A percentile compares a stretch with the other conserved stretches of the same genome.
Evolutionary conservation across 176 grass and related monocot species (phyloP).

Genomic region (Panicum miliaceum): DNA sequence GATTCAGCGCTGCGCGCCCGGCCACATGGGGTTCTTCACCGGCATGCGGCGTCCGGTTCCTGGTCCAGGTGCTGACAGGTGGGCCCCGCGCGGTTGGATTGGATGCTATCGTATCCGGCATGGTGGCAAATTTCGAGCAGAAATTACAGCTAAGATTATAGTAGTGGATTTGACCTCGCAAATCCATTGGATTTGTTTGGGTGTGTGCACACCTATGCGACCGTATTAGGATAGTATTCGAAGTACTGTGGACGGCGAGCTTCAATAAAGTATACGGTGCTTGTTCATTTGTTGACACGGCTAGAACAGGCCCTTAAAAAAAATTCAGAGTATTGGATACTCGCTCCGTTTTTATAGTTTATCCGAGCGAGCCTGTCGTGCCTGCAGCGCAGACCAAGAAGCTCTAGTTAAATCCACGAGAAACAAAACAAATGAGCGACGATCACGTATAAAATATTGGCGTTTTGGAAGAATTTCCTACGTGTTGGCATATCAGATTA

Average conservation of each 20-base stretch:
- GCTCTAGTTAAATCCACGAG: not conserved
- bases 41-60: not conserved
- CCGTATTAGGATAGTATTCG: conserved; percentile 1
- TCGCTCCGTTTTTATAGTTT: not conserved
- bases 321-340: not conserved
- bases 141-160: not conserved
- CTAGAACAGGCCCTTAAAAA: not conserved
- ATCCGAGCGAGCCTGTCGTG: not conserved
- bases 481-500: conserved; percentile 1
- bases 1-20: conserved; percentile 27
- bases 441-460: conserved; percentile 5
- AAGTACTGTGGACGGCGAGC: not conserved
- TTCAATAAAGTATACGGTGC: not conserved
- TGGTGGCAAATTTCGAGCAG: not conserved
- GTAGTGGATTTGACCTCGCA: conserved; percentile 2
- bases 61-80: conserved; percentile 19
- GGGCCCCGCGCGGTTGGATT: not conserved
- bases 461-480: not conserved
- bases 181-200: not conserved
- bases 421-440: not conserved
- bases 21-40: conserved; percentile 46
- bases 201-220: not conserved
- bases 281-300: not conserved
- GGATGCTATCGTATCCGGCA: not conserved
- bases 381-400: not conserved